Base-by-base conservation (phyloP, 768 basidiomycete genomes). In the Dictyophora rubrovolvata region DNA sequence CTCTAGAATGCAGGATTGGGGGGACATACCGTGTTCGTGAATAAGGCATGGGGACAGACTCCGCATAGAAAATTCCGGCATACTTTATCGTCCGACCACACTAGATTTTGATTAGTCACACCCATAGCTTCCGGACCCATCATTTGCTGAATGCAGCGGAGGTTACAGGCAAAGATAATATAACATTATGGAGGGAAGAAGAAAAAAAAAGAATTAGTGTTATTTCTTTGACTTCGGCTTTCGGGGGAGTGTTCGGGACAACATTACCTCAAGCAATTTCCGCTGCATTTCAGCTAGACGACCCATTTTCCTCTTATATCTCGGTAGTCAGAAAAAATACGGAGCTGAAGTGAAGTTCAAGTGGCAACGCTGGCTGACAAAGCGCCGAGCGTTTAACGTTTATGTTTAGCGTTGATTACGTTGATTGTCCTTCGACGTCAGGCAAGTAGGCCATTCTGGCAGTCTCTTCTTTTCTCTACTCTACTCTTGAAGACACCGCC, bases 111-210 rank as follows among this genome's bases (percentile, higher is more conserved):
- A 65, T 90, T 92, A 49, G 89, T 85, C 48, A 93, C 86, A 66
- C 96, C 96, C 92, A 99, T 95, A 18, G 96, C 93, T 75, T 99
- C 95, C 50, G 95, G 89, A n/a, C 93, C 95, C 94, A 97, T 97
- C 93, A 95, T 96, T 94, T 96, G 94, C 94, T 96, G 64, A 54
- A 63, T 54, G 61, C 28, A 28, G 7, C 4, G 28, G 28, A 28
- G 28, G 28, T 28, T 2, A 28, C 28, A 28, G 28, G 28, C 28
- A 28, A 28, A 28, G 28, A 28, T 28, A 28, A 28, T 28, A 28
- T 28, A 28, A 28, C 28, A 28, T 28, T 7, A 7, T 28, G 28
- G 28, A 7, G 61, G 54, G 21, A 42, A 16, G 8, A 16, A 47
- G 20, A 21, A 1, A 56, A 23, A 34, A 33, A 23, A n/a, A 33